These are phyloP conservation scores for Pyrenula massariospora DNA, from an alignment of 495 filamentous ascomycete species.

Conservation along the genomic window DNA sequence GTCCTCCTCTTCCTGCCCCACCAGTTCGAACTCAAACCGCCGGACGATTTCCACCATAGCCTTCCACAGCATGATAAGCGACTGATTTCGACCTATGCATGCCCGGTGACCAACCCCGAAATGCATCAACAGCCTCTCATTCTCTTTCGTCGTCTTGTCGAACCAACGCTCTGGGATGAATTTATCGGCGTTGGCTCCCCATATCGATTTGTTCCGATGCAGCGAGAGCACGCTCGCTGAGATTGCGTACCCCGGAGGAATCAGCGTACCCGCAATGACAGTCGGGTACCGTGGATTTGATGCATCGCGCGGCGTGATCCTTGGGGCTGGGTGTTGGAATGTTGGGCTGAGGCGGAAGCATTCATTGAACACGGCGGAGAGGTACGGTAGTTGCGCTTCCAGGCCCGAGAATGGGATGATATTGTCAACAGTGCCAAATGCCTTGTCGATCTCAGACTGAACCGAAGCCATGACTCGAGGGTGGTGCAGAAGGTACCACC, in stretches of 20 bases:
- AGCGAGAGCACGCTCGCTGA: constrained; percentile 17
- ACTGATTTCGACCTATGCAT: background rate
- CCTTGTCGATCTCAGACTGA: background rate
- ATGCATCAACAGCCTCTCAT: background rate
- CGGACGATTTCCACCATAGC: background rate
- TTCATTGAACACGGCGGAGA: background rate
- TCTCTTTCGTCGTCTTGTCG: constrained; percentile 7
- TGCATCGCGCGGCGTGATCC: background rate
- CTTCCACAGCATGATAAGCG: background rate
- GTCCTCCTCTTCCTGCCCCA: background rate
- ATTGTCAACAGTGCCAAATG: background rate
- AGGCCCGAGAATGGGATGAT: background rate
- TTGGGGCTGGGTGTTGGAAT: background rate
- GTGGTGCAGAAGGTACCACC: background rate
- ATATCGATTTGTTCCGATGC: constrained; percentile 24
- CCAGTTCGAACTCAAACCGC: background rate
- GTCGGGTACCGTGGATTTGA: background rate
- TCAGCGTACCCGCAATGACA: constrained; percentile 7
- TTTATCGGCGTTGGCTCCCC: constrained; percentile 33
- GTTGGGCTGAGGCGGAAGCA: background rate
- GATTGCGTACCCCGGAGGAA: constrained; percentile 10
- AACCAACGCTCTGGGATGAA: constrained; percentile 46
- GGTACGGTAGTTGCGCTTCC: background rate
- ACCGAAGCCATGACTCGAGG: background rate
- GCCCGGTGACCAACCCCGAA: background rate